Percentiles rank a stretch among this genome's conserved stretches.
Evolutionary conservation across 2,329 filamentous ascomycete genomes (phyloP).

Genomic region (Plenodomus biglobosus): DNA sequence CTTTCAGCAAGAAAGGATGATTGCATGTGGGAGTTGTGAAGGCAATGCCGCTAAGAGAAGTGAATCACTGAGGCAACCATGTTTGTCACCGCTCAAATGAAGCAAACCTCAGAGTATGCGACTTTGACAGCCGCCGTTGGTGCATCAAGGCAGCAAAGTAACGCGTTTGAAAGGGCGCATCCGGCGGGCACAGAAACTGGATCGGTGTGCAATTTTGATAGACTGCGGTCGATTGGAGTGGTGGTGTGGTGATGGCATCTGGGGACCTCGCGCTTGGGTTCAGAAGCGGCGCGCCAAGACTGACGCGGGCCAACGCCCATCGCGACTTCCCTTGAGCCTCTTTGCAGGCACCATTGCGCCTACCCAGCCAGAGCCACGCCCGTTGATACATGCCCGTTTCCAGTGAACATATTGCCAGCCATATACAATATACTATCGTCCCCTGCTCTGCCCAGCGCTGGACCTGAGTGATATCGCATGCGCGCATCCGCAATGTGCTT

Average conservation of each 20-base stretch:
- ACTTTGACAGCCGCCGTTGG: neutral
- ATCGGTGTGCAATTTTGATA: constrained; percentile 1
- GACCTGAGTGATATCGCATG: constrained; percentile 15
- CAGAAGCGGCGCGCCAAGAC: constrained; percentile 16
- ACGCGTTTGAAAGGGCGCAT: neutral
- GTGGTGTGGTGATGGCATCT: constrained; percentile 1
- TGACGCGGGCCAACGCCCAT: constrained; percentile 16
- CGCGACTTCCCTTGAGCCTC: constrained; percentile 15
- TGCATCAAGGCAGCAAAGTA: neutral
- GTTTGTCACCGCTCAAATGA: neutral
- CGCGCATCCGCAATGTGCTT: constrained; percentile 33
- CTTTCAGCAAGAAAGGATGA: neutral
- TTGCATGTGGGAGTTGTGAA: too few relatives aligned
- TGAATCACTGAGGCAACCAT: neutral
- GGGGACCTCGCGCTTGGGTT: neutral
- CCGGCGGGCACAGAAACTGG: neutral
- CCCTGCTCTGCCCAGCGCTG: constrained; percentile 2
- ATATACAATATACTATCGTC: neutral
- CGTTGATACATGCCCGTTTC: too few relatives aligned
- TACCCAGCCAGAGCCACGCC: neutral
- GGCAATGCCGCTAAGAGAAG: neutral
- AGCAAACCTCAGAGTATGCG: neutral
- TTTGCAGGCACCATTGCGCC: neutral
- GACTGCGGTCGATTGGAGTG: too few relatives aligned
- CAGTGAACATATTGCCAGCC: too few relatives aligned